Percentiles rank a stretch among this genome's conserved stretches.
Conservation (phyloP, 2,329 filamentous ascomycete genomes). For the Cladobotryum mycophilum region DNA sequence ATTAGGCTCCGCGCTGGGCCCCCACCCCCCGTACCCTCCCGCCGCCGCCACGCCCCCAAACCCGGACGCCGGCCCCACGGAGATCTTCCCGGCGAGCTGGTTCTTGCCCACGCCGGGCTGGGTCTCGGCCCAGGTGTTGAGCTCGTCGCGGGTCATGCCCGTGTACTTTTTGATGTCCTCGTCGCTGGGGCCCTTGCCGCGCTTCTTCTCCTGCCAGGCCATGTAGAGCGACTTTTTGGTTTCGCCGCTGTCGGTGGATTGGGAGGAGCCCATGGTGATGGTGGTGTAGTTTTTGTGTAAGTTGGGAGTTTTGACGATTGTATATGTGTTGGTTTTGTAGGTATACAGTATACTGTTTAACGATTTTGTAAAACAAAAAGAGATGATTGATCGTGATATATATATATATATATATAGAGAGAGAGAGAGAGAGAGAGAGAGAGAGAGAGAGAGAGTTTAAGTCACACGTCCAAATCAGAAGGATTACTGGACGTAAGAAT, state of each 20-base stretch:
- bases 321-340: too few relatives aligned
- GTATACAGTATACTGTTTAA: too few relatives aligned
- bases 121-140: slow-evolving; percentile 31
- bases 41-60: slow-evolving; percentile 24
- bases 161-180: slow-evolving; percentile 37
- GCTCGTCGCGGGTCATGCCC: slow-evolving; percentile 30
- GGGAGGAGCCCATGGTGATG: slow-evolving; percentile 7
- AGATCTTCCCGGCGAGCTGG: slow-evolving; percentile 29
- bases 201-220: slow-evolving; percentile 27
- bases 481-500: too few relatives aligned
- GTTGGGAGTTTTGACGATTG: too few relatives aligned
- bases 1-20: slow-evolving; percentile 20
- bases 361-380: too few relatives aligned
- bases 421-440: too few relatives aligned
- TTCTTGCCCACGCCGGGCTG: slow-evolving; percentile 36
- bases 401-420: too few relatives aligned
- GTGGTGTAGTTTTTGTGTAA: too few relatives aligned
- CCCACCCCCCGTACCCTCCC: slow-evolving; percentile 31
- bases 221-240: slow-evolving; percentile 26
- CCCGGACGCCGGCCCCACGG: slow-evolving; percentile 24
- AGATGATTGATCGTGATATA: too few relatives aligned
- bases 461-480: too few relatives aligned
- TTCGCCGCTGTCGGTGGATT: slow-evolving; percentile 4
- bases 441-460: too few relatives aligned
- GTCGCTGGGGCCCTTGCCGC: slow-evolving; percentile 27